Percentiles rank a stretch among this genome's conserved stretches.
Evolutionary conservation across 108 stramenopile species (phyloP).

Genomic region (Cyclotella distinguenda): DNA sequence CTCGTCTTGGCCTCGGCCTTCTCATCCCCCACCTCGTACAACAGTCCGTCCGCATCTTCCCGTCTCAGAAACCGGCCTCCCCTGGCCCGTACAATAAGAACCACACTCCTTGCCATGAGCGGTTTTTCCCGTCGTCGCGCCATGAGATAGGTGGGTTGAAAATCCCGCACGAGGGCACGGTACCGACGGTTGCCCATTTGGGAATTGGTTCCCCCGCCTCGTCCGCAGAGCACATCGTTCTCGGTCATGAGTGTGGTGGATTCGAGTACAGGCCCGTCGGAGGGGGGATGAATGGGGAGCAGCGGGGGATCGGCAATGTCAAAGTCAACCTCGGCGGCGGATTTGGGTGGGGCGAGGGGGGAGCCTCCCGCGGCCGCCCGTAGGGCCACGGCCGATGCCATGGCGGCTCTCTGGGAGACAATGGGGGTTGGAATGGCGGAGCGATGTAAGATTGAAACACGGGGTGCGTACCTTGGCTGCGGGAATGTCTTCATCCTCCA

Average conservation of each 20-base stretch:
- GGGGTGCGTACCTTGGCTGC: no score
- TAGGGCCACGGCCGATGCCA: constrained; percentile 39
- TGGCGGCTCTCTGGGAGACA: constrained; percentile 42
- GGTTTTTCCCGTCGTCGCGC: constrained; percentile 85
- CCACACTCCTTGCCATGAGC: constrained; percentile 77
- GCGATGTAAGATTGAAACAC: no score
- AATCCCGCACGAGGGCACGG: constrained; percentile 80
- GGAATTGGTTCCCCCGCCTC: constrained; percentile 87
- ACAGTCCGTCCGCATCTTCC: constrained; percentile 70
- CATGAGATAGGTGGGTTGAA: constrained; percentile 85
- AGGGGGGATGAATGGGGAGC: constrained; percentile 56
- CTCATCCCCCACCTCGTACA: constrained; percentile 83
- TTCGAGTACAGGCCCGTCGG: constrained; percentile 55
- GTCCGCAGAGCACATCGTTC: constrained; percentile 80
- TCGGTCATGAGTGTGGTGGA: constrained; percentile 58
- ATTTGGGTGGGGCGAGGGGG: constrained; percentile 52
- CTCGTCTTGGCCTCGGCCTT: constrained; percentile 90
- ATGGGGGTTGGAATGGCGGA: no score
- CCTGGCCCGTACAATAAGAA: constrained; percentile 77
- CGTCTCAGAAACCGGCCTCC: constrained; percentile 82
- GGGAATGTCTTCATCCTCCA: constrained; percentile 48
- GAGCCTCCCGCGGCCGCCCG: constrained; percentile 42
- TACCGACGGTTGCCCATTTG: constrained; percentile 86
- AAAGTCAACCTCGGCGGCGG: constrained; percentile 76
- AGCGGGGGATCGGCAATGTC: constrained; percentile 78